Percentiles rank a stretch among this genome's conserved stretches.
These are phyloP conservation scores for Yamadazyma friedrichii DNA, from an alignment of 1,139 yeast species.

Conservation along the genomic window DNA sequence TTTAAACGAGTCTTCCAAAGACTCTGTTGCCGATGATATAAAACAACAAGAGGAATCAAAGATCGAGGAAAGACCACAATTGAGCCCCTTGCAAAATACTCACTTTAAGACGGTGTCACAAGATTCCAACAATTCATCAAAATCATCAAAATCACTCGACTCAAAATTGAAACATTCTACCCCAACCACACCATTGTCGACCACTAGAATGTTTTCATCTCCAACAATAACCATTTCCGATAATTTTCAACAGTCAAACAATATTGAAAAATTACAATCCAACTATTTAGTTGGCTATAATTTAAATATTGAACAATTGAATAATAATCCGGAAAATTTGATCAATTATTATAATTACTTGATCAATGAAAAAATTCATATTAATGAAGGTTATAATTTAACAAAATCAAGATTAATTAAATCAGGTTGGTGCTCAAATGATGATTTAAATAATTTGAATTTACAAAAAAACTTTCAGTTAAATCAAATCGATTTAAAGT, in stretches of 20 bases:
- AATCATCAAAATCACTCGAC: slow-evolving; percentile 9
- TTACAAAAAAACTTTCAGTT: slow-evolving; percentile 30
- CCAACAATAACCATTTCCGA: slow-evolving; percentile 45
- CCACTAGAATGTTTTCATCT: slow-evolving; percentile 28
- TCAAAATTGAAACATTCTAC: slow-evolving; percentile 16
- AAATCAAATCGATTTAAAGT: slow-evolving; percentile 34
- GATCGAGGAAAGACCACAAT: slow-evolving; percentile 18
- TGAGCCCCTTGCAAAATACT: slow-evolving; percentile 21
- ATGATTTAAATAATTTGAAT: slow-evolving; percentile 42
- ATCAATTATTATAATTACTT: slow-evolving; percentile 15
- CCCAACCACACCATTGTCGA: slow-evolving; percentile 36
- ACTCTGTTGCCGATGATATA: too few relatives aligned
- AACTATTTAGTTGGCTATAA: slow-evolving; percentile 29
- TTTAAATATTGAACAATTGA: slow-evolving; percentile 4
- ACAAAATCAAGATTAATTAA: slow-evolving; percentile 34
- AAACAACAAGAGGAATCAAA: too few relatives aligned
- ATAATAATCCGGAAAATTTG: slow-evolving; percentile 8
- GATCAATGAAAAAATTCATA: slow-evolving; percentile 25
- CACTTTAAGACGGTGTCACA: slow-evolving; percentile 18
- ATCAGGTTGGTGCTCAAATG: slow-evolving; percentile 48
- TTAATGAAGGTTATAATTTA: slow-evolving; percentile 33
- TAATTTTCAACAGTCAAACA: slow-evolving; percentile 29
- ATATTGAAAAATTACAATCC: slow-evolving; percentile 35
- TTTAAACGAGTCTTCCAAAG: too few relatives aligned
- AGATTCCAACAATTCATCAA: slow-evolving; percentile 17